Conservation (phyloP, 441 rosid genomes). For the Monsonia emarginata region DNA sequence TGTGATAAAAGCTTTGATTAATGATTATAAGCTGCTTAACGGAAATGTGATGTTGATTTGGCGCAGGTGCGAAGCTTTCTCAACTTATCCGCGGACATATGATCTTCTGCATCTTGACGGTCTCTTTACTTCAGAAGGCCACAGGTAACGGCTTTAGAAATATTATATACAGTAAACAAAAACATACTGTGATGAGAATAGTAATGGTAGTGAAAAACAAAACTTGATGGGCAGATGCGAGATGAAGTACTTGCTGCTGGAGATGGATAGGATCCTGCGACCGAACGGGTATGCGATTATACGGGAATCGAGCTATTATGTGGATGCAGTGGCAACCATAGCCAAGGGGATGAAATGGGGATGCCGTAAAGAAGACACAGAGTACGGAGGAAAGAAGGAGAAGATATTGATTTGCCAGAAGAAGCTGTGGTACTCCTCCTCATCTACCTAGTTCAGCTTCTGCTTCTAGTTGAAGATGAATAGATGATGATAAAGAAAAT, state of each 20-base stretch:
- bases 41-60: slow-evolving; percentile 9
- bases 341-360: slow-evolving; percentile 80
- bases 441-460: background rate
- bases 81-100: slow-evolving; percentile 90
- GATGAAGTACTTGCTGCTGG: slow-evolving; percentile 69
- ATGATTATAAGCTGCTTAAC: no score
- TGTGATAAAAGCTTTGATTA: background rate
- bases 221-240: slow-evolving; percentile 77
- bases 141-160: slow-evolving; percentile 39
- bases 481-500: no score
- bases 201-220: no score
- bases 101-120: slow-evolving; percentile 92
- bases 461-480: no score
- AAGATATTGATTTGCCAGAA: slow-evolving; percentile 80
- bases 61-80: slow-evolving; percentile 90
- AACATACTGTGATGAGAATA: background rate
- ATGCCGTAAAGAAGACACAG: slow-evolving; percentile 64
- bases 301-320: slow-evolving; percentile 69
- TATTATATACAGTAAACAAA: no score
- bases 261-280: slow-evolving; percentile 87
- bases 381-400: slow-evolving; percentile 53
- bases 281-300: slow-evolving; percentile 65
- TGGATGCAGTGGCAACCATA: slow-evolving; percentile 46
- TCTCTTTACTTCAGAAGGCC: slow-evolving; percentile 74
- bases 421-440: slow-evolving; percentile 69